Evolutionary conservation across 306 rosid species (phyloP).

Genomic region (Rosa chinensis): DNA sequence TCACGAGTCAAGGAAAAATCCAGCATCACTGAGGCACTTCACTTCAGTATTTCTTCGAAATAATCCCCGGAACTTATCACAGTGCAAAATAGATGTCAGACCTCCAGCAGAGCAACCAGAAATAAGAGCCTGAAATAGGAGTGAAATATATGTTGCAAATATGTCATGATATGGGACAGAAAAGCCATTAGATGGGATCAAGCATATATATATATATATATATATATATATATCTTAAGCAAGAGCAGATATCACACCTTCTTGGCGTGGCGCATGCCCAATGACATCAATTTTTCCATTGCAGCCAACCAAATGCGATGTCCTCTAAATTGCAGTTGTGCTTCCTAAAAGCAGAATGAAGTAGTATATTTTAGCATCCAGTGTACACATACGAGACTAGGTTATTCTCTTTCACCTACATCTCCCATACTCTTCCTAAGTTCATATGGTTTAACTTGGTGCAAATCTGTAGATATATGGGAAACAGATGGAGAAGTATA

Average conservation of each 20-base stretch:
- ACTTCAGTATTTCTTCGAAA: constrained; percentile 61
- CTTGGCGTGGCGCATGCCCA: constrained; percentile 68
- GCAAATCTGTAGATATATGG: neutral
- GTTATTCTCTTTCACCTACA: neutral
- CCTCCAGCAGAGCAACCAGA: constrained; percentile 94
- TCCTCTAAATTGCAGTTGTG: constrained; percentile 72
- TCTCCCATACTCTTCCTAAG: neutral
- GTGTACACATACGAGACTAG: neutral
- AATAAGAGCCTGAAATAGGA: constrained; percentile 67
- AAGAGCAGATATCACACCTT: constrained; percentile 39
- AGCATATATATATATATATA: neutral
- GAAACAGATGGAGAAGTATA: neutral
- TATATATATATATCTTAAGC: neutral
- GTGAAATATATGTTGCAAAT: neutral
- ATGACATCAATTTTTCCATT: constrained; percentile 64
- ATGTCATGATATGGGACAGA: constrained; percentile 1
- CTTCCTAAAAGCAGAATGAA: constrained; percentile 38
- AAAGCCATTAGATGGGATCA: neutral
- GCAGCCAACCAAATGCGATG: constrained; percentile 79
- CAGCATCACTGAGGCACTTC: constrained; percentile 87
- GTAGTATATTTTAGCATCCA: constrained; percentile 13
- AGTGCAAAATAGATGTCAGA: constrained; percentile 74
- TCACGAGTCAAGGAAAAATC: constrained; percentile 70
- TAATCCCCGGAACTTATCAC: constrained; percentile 61
- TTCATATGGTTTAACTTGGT: neutral